Evolutionary conservation across 495 filamentous ascomycete genomes (phyloP).

Genomic region (Aspergillus sclerotioniger): DNA sequence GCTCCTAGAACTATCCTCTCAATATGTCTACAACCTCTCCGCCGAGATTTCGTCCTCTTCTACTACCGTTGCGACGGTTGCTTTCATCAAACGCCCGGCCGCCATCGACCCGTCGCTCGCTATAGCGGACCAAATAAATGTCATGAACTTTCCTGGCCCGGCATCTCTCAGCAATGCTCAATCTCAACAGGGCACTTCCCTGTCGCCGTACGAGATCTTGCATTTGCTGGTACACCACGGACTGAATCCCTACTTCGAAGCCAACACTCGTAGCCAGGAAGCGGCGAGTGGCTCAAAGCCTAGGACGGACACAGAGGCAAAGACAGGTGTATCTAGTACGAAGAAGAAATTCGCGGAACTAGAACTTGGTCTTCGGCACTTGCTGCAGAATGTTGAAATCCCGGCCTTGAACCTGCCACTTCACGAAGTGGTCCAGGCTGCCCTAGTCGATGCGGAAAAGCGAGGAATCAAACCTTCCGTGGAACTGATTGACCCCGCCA

Average conservation of each 20-base stretch:
- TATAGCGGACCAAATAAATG: constrained; percentile 80
- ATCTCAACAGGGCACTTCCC: constrained; percentile 63
- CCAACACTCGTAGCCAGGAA: constrained; percentile 82
- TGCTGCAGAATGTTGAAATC: constrained; percentile 98
- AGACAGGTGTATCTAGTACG: constrained; percentile 92
- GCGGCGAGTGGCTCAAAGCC: constrained; percentile 59
- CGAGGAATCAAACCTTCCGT: constrained; percentile 64
- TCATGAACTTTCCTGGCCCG: constrained; percentile 84
- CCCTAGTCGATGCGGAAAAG: constrained; percentile 69
- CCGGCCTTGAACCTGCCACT: constrained; percentile 82
- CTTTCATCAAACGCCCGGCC: constrained; percentile 82
- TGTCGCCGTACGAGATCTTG: constrained; percentile 86
- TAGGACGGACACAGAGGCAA: constrained; percentile 77
- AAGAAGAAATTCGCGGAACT: constrained; percentile 95
- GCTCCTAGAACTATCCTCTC: constrained; percentile 26
- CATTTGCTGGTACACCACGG: constrained; percentile 85
- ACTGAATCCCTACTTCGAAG: constrained; percentile 92
- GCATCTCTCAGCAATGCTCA: constrained; percentile 60
- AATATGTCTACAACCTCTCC: constrained; percentile 74
- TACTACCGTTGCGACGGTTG: constrained; percentile 77
- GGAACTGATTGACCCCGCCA: constrained; percentile 67
- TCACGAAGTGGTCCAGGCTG: constrained; percentile 81
- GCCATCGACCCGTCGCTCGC: constrained; percentile 79
- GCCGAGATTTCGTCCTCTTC: constrained; percentile 76
- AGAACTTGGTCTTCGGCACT: constrained; percentile 80